Conservation (phyloP, 2,329 filamentous ascomycete genomes). For the Trichoderma oligosporum region DNA sequence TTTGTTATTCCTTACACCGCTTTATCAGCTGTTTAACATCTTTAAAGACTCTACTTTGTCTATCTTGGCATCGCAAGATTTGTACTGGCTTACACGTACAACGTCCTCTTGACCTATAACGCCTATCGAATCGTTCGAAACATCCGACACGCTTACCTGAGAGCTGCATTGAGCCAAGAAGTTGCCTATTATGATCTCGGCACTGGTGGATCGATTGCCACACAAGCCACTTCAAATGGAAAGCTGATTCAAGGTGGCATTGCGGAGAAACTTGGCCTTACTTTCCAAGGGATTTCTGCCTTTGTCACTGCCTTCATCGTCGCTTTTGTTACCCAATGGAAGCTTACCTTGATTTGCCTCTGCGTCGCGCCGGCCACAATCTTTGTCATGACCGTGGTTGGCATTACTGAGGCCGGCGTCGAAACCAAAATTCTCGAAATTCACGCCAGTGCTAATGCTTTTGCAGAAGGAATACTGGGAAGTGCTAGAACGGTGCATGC, state of each 20-base stretch:
- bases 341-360: slow-evolving; percentile 41
- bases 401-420: slow-evolving; percentile 28
- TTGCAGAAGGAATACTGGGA: slow-evolving; percentile 37
- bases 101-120: slow-evolving; percentile 44
- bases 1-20: too few species aligned
- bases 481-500: slow-evolving; percentile 42
- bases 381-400: slow-evolving; percentile 31
- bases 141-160: slow-evolving; percentile 47
- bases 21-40: slow-evolving; percentile 37
- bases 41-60: slow-evolving; percentile 50
- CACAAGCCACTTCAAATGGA: slow-evolving; percentile 44
- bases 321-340: slow-evolving; percentile 41
- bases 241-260: slow-evolving; percentile 41
- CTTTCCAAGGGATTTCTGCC: slow-evolving; percentile 38
- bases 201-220: slow-evolving; percentile 40
- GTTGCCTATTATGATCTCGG: slow-evolving; percentile 47
- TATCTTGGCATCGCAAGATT: slow-evolving; percentile 56
- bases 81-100: slow-evolving; percentile 46
- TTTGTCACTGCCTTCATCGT: slow-evolving; percentile 39
- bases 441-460: slow-evolving; percentile 34
- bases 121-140: slow-evolving; percentile 50
- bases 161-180: slow-evolving; percentile 48
- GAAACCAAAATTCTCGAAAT: slow-evolving; percentile 36
- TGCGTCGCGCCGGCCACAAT: slow-evolving; percentile 29
- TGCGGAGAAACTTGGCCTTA: slow-evolving; percentile 39